Evolutionary conservation across 192 early-diverging fungal genomes (phyloP).

Genomic region (Coemansia sp.): DNA sequence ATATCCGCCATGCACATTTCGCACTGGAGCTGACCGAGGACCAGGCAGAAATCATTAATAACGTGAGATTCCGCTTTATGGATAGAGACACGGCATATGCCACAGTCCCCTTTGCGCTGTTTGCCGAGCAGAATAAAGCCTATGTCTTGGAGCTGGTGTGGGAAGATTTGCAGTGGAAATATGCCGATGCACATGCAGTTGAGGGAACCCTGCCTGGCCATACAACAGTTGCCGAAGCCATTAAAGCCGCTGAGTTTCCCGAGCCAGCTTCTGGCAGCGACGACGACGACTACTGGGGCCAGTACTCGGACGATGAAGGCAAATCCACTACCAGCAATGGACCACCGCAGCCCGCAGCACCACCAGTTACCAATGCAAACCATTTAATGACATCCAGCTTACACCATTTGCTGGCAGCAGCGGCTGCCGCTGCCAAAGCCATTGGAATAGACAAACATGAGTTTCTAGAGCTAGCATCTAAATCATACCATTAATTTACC

Average conservation of each 20-base stretch:
- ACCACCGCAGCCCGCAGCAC: neutral
- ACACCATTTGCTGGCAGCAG: conserved; percentile 18
- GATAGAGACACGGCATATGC: conserved; percentile 17
- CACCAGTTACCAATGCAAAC: neutral
- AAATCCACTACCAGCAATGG: neutral
- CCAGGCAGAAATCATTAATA: conserved; percentile 25
- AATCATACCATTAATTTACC: too few species aligned
- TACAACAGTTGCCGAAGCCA: conserved; percentile 3
- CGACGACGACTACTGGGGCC: conserved; percentile 34
- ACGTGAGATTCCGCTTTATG: conserved; percentile 12
- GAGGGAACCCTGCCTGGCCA: neutral
- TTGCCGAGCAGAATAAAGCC: neutral
- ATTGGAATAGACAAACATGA: conserved; percentile 16
- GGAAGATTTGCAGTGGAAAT: conserved; percentile 25
- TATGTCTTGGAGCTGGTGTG: conserved; percentile 20
- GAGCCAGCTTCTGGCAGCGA: neutral
- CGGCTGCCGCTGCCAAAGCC: conserved; percentile 20
- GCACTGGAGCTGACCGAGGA: conserved; percentile 38
- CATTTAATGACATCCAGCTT: conserved; percentile 7
- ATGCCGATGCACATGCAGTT: conserved; percentile 14
- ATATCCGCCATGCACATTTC: conserved; percentile 36
- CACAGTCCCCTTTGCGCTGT: conserved; percentile 20
- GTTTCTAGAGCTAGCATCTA: conserved; percentile 14
- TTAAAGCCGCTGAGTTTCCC: neutral
- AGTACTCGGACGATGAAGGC: conserved; percentile 2